Evolutionary conservation across 2,329 filamentous ascomycete species (phyloP).

Genomic region (Alternaria solani): DNA sequence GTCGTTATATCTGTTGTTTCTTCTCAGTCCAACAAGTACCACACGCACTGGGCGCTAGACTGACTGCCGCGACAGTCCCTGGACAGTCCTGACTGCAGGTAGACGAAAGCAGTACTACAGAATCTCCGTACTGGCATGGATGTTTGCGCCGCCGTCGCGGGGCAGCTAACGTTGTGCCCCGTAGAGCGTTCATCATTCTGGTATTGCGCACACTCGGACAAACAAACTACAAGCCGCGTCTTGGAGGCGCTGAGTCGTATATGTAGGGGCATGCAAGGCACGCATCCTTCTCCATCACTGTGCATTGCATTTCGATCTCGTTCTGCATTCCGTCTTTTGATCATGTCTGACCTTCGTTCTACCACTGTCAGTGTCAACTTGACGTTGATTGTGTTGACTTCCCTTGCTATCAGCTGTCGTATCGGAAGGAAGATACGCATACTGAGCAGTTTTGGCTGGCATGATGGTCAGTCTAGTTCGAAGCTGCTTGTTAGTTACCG

Average conservation of each 20-base stretch:
- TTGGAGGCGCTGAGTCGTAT: neutral
- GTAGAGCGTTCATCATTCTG: neutral
- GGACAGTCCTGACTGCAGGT: neutral
- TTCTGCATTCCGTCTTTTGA: neutral
- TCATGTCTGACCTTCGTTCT: constrained; percentile 24
- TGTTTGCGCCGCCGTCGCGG: neutral
- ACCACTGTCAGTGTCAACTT: constrained; percentile 37
- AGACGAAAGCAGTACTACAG: neutral
- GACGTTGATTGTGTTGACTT: constrained; percentile 34
- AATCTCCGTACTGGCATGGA: neutral
- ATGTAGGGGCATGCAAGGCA: constrained; percentile 5
- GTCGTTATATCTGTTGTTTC: neutral
- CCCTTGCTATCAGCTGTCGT: constrained; percentile 33
- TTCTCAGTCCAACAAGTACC: neutral
- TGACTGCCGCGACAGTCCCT: neutral
- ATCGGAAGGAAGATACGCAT: constrained; percentile 32
- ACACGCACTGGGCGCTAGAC: neutral
- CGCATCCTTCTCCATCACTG: neutral
- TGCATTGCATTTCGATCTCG: neutral
- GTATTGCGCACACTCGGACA: neutral
- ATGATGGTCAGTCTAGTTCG: constrained; percentile 33
- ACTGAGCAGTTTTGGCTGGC: constrained; percentile 34
- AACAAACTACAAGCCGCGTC: constrained; percentile 3
- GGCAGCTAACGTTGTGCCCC: constrained; percentile 3
- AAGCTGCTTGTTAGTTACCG: neutral